These are phyloP conservation scores for Aphanoascus verrucosus DNA, from an alignment of 2,329 filamentous ascomycete species.

Conservation along the genomic window DNA sequence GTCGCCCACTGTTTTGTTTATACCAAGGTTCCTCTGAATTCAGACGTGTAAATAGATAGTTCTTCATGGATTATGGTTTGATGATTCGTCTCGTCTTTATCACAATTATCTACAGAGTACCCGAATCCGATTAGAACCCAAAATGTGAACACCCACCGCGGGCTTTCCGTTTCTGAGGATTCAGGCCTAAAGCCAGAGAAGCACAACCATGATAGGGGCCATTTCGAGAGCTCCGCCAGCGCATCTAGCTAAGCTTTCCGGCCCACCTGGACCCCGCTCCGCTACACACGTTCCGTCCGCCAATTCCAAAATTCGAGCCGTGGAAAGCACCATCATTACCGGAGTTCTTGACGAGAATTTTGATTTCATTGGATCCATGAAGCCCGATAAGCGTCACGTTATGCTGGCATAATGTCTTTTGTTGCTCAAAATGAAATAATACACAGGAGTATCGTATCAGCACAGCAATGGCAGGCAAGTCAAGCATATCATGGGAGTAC, in stretches of 20 bases:
- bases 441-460: not conserved
- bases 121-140: no score
- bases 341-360: not conserved
- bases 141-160: no score
- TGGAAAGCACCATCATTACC: no score
- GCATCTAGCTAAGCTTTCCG: not conserved
- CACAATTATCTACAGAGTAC: not conserved
- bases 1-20: not conserved
- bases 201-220: no score
- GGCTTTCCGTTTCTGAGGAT: no score
- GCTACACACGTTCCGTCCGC: not conserved
- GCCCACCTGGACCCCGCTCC: not conserved
- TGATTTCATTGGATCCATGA: not conserved
- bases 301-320: not conserved
- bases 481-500: not conserved
- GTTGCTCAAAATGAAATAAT: constrained; percentile 3
- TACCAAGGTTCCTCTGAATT: not conserved
- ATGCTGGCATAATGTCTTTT: not conserved
- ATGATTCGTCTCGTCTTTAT: not conserved
- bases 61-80: no score
- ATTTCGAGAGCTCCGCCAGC: not conserved
- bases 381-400: not conserved
- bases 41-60: not conserved
- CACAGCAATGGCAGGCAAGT: not conserved
- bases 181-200: no score